phyloP scores from a whole-genome alignment of 768 basidiomycete genomes.

The Butyriboletus loyo region DNA sequence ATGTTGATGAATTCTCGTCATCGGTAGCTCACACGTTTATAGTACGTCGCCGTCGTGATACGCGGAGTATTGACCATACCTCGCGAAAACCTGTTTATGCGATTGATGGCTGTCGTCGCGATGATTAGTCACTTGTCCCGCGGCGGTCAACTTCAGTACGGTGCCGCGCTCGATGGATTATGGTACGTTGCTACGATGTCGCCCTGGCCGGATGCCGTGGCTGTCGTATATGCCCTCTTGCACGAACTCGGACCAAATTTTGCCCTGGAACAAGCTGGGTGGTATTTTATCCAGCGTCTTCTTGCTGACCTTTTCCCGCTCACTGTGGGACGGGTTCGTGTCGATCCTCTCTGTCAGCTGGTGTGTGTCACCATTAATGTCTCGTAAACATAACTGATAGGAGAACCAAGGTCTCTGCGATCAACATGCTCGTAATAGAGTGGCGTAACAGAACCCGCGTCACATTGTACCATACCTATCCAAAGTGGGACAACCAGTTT shows the following conservation, averaged over 20 bases:
- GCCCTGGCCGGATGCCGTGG: slow-evolving; percentile 19
- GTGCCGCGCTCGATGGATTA: slow-evolving; percentile 3
- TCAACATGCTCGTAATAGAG: slow-evolving; percentile 8
- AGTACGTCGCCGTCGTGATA: slow-evolving; percentile 8
- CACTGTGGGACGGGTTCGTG: not conserved
- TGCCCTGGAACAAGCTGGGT: slow-evolving; percentile 4
- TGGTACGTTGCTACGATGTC: slow-evolving; percentile 12
- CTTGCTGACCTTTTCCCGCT: slow-evolving; percentile 6
- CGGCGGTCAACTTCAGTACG: slow-evolving; percentile 6
- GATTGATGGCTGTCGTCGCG: slow-evolving; percentile 13
- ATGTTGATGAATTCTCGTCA: not conserved
- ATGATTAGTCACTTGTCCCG: slow-evolving; percentile 17
- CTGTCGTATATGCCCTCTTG: slow-evolving; percentile 12
- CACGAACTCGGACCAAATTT: slow-evolving; percentile 18
- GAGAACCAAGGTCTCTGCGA: slow-evolving; percentile 8
- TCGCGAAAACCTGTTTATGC: slow-evolving; percentile 9
- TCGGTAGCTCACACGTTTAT: slow-evolving; percentile 1
- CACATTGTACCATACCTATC: slow-evolving; percentile 5
- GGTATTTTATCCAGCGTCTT: slow-evolving; percentile 14
- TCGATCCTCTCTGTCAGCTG: slow-evolving; percentile 15
- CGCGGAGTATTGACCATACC: not conserved
- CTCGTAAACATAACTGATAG: not conserved
- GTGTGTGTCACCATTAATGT: slow-evolving; percentile 6
- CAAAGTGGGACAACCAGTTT: not conserved
- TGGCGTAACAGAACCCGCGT: slow-evolving; percentile 4